Base-by-base conservation (phyloP, 1,284 basidiomycete species). In the Spongiforma sp. region DNA sequence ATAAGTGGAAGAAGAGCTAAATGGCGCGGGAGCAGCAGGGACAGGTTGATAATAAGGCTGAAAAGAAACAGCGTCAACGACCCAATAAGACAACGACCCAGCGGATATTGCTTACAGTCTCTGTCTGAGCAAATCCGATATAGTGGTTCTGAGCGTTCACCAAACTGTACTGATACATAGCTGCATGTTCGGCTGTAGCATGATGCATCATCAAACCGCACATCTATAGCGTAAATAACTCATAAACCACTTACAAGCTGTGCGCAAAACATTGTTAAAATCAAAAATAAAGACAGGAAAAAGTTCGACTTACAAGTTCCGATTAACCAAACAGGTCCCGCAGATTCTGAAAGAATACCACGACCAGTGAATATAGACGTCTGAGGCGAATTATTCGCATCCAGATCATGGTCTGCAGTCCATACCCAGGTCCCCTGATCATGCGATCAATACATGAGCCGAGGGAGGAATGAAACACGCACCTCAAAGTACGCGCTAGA, bases 1-100 rank as follows among this genome's bases (percentile, higher is more conserved):
- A 75, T 82, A 90, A 7, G 76, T 67, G 1, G 78, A 66, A 68
- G 82, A 84, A 52, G 81, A 69, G 17, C 74, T 77, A 73, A 88
- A 91, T 1, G 90, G 90, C 0, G 80, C 75, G 0, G 89, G 88
- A 2, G 85, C 80, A 2, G 78, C 79, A 2, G 89, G 89, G 48
- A 68, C 75, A 1, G 90, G 90, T 74, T 92, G 90, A 73, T 82
- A 92, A 70, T 85, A 91, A 61, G 86, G 85, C 82, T 86, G 62
- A 19, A 36, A 12, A n/a, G 26, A 9, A 2, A 10, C 19, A 21
- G 53, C 32, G 19, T 54, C 52, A 54, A 54, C n/a, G 50, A 64
- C 17, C 56, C 17, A 28, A 17, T 15, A 8, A 28, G 36, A 56
- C 26, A 28, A 37, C 39, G 21, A 62, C 2, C 21, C 8, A 8